Evolutionary conservation across 371 early-diverging fungal species (phyloP).

Genomic region (Mucor sp.): DNA sequence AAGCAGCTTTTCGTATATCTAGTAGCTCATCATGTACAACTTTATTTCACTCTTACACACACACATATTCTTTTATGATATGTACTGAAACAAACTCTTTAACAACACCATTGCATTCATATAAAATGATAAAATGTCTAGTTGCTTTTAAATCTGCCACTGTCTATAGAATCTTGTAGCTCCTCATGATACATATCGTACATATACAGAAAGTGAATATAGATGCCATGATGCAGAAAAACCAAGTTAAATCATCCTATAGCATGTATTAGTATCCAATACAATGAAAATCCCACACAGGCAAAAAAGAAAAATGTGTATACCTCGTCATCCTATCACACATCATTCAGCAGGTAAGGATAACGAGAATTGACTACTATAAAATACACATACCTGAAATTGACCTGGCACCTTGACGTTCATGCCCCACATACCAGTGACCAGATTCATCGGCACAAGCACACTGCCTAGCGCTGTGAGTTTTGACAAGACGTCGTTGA

Average conservation of each 20-base stretch:
- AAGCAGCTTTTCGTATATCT: too few relatives aligned
- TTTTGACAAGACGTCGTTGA: constrained; percentile 86
- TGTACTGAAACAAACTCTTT: too few relatives aligned
- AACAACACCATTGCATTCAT: too few relatives aligned
- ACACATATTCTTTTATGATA: too few relatives aligned
- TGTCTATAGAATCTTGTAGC: constrained; percentile 33
- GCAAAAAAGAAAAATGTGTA: too few relatives aligned
- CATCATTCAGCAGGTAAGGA: too few relatives aligned
- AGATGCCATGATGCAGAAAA: constrained; percentile 56
- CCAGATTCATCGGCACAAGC: constrained; percentile 90
- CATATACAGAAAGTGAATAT: constrained; percentile 40
- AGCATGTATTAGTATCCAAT: neutral
- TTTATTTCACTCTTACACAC: too few relatives aligned
- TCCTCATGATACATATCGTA: constrained; percentile 40
- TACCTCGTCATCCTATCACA: too few relatives aligned
- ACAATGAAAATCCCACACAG: too few relatives aligned
- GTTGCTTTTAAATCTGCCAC: neutral
- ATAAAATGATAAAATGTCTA: too few relatives aligned
- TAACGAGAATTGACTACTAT: neutral
- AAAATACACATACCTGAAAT: constrained; percentile 27
- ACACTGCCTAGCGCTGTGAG: constrained; percentile 92
- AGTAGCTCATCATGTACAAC: too few relatives aligned
- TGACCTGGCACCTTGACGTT: constrained; percentile 82
- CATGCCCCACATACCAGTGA: constrained; percentile 94
- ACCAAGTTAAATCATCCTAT: constrained; percentile 63